Evolutionary conservation across 345 rosid species (phyloP).

Genomic region (Salix suchowensis): DNA sequence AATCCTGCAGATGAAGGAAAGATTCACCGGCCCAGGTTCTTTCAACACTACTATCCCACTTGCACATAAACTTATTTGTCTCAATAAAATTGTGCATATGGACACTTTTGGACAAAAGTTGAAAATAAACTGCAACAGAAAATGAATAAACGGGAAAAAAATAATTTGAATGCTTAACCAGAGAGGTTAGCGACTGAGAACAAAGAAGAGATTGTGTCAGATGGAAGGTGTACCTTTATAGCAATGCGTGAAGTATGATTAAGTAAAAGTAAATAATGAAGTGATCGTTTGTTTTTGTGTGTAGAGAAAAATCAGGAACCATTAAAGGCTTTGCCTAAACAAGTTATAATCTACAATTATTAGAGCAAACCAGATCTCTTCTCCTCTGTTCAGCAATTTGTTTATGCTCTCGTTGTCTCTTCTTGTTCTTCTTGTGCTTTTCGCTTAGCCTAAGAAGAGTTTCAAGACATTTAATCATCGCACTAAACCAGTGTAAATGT

Average conservation of each 20-base stretch:
- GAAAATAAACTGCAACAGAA: slow-evolving; percentile 87
- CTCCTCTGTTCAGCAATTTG: slow-evolving; percentile 71
- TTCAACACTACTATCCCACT: slow-evolving; percentile 57
- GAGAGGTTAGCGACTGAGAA: neutral
- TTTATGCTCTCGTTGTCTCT: slow-evolving; percentile 61
- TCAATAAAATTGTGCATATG: slow-evolving; percentile 95
- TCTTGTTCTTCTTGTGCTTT: slow-evolving; percentile 90
- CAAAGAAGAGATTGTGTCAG: neutral
- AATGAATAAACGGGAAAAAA: slow-evolving; percentile 9
- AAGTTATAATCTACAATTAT: neutral
- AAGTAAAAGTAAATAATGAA: neutral
- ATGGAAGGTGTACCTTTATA: slow-evolving; percentile 59
- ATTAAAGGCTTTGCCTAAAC: neutral
- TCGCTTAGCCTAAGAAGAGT: slow-evolving; percentile 64
- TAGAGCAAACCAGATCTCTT: slow-evolving; percentile 79
- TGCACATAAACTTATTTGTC: slow-evolving; percentile 94
- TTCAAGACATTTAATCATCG: slow-evolving; percentile 1
- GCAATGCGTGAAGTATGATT: slow-evolving; percentile 82
- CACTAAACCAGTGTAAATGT: neutral
- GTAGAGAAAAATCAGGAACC: neutral
- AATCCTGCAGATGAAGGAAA: slow-evolving; percentile 35
- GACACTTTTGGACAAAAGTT: slow-evolving; percentile 97
- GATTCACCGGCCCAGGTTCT: slow-evolving; percentile 29
- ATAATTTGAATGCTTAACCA: neutral
- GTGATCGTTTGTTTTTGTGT: neutral